Evolutionary conservation across 116 monocot genomes (phyloP), one percentile per base, ranked within the genome.

Genomic region (Cymodocea nodosa): DNA sequence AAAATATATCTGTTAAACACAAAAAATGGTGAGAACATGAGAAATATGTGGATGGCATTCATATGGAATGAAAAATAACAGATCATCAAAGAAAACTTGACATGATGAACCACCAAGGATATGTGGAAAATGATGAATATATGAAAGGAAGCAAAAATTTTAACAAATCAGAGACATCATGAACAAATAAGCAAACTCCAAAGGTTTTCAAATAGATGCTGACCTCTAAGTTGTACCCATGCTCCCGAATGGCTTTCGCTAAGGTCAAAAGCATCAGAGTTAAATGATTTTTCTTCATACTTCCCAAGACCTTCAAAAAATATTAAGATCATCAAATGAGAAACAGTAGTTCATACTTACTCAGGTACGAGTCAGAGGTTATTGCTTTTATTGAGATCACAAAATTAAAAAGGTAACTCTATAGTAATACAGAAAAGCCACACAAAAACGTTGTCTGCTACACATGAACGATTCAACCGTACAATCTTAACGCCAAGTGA

Each of bases 181-280:
- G 0, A 68, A 34, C 16, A 68, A 22, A 20, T 10, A 54, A 34
- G 55, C 30, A 5, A 64, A 6, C 15, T 24, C 4, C 23, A 50
- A 19, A 50, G 9, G 23, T 22, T 48, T 25, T 23, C 2, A 50
- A 24, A 51, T 65, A 51, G 19, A 15, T 50, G 77, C 83, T 85
- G 59, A 95, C 95, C 19, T 77, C 81, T 60, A 87, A 56, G 23
- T 22, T 40, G 60, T 95, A 95, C 49, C 90, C 87, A 79, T 87
- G 73, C 72, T 83, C 76, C 23, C 50, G 69, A 64, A 95, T 77
- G 69, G 71, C 66, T 80, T 74, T 85, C 15, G 60, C 76, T 39
- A 95, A 11, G 67, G 90, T 87, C 62, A 87, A 67, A 15, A 87
- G 79, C 87, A 95, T 71, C 72, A 95, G 62, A 49, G 81, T 72